These are phyloP conservation scores for Gloeophyllum trabeum DNA, from an alignment of 768 basidiomycete genomes.

Conservation along the genomic window DNA sequence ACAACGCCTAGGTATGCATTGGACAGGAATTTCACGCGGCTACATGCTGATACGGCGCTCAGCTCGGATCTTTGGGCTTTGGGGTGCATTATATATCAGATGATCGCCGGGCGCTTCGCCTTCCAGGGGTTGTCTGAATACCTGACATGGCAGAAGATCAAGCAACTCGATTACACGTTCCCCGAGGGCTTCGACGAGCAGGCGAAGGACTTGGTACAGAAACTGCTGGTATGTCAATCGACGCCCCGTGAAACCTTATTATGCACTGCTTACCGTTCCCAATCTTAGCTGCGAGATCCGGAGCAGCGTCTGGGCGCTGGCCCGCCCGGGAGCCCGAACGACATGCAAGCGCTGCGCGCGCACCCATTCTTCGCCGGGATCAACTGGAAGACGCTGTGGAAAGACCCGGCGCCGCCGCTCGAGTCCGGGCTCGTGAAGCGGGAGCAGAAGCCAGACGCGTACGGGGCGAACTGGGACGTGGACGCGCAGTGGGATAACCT, in stretches of 20 bases:
- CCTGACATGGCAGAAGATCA: constrained; percentile 91
- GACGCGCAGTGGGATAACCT: not conserved
- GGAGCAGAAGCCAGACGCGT: constrained; percentile 16
- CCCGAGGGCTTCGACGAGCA: constrained; percentile 77
- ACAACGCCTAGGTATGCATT: constrained; percentile 82
- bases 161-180: constrained; percentile 76
- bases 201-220: constrained; percentile 70
- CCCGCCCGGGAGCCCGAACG: constrained; percentile 22
- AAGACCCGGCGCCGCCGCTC: constrained; percentile 41
- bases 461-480: not conserved
- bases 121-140: constrained; percentile 90
- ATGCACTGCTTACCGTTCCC: not conserved
- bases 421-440: constrained; percentile 48
- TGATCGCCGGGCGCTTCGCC: constrained; percentile 84
- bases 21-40: no score
- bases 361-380: constrained; percentile 54
- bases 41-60: no score
- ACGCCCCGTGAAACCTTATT: not conserved
- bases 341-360: constrained; percentile 35
- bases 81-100: constrained; percentile 89
- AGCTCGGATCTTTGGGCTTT: constrained; percentile 95
- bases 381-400: constrained; percentile 60
- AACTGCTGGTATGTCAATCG: constrained; percentile 49
- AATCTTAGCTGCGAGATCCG: constrained; percentile 47
- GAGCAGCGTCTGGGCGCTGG: constrained; percentile 48